A percentile compares a stretch with the other conserved stretches of the same genome.
Evolutionary conservation across 805 yeast genomes (phyloP).

Genomic region (Spathaspora girioi): DNA sequence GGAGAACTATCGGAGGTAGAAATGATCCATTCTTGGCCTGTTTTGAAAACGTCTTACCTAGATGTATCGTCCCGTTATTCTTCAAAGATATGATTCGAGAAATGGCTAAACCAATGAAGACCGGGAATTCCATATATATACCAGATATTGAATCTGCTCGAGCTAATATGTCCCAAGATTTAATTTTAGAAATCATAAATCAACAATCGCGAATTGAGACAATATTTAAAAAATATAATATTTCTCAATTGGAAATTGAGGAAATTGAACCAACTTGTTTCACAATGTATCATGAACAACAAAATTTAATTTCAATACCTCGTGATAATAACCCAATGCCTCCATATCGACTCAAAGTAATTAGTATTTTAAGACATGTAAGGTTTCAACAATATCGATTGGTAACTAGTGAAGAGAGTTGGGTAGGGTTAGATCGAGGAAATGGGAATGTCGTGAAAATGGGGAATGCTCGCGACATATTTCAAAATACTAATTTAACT

Average conservation of each 20-base stretch:
- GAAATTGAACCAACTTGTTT: not conserved
- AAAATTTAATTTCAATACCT: not conserved
- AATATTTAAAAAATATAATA: not conserved
- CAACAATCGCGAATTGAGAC: not conserved
- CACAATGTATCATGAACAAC: not conserved
- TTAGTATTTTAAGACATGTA: not conserved
- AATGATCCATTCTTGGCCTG: not conserved
- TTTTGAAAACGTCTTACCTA: not conserved
- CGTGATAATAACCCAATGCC: not conserved
- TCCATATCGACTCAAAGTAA: not conserved
- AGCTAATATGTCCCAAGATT: not conserved
- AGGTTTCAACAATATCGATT: constrained; percentile 1
- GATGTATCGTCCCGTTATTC: not conserved
- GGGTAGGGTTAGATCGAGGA: not conserved
- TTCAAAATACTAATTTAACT: not conserved
- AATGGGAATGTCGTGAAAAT: not conserved
- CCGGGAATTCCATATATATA: not conserved
- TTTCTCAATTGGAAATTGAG: not conserved
- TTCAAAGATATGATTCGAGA: constrained; percentile 4
- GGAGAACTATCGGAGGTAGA: not conserved
- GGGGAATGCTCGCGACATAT: not conserved
- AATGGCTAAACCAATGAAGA: constrained; percentile 3
- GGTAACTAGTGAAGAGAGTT: not conserved
- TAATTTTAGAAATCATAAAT: not conserved
- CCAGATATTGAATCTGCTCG: not conserved